Conservation (phyloP, 1,284 basidiomycete genomes). For the Leccinum solheimii region DNA sequence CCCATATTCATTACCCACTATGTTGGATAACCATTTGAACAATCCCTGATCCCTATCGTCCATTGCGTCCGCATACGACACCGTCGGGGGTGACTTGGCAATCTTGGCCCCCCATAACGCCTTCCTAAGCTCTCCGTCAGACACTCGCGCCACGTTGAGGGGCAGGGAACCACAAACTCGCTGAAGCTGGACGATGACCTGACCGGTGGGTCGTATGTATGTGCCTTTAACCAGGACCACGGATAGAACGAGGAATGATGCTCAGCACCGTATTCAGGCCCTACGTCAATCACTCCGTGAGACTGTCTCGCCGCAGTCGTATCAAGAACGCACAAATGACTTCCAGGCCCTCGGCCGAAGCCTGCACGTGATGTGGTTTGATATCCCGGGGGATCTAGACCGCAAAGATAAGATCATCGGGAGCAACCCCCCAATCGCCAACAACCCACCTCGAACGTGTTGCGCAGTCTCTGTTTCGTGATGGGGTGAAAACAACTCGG, state of each 20-base stretch:
- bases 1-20: constrained; percentile 52
- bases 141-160: neutral
- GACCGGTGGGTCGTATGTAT: constrained; percentile 74
- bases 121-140: constrained; percentile 47
- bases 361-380: constrained; percentile 59
- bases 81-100: constrained; percentile 70
- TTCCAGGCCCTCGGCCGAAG: constrained; percentile 65
- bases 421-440: neutral
- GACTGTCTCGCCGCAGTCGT: neutral
- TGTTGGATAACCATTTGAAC: constrained; percentile 79
- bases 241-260: constrained; percentile 81
- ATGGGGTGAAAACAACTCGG: constrained; percentile 82
- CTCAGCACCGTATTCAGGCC: constrained; percentile 53
- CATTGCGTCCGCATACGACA: constrained; percentile 80
- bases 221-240: constrained; percentile 78
- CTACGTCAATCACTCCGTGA: constrained; percentile 36
- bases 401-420: constrained; percentile 1
- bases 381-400: constrained; percentile 75
- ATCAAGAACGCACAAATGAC: constrained; percentile 54
- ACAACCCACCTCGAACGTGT: constrained; percentile 73
- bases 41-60: constrained; percentile 63
- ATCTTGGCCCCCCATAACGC: constrained; percentile 84
- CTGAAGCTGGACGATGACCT: constrained; percentile 23
- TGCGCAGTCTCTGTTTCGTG: constrained; percentile 88
- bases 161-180: constrained; percentile 42